These are phyloP conservation scores for Carex cristatella DNA, from an alignment of 176 grass and related monocot species.

Conservation along the genomic window DNA sequence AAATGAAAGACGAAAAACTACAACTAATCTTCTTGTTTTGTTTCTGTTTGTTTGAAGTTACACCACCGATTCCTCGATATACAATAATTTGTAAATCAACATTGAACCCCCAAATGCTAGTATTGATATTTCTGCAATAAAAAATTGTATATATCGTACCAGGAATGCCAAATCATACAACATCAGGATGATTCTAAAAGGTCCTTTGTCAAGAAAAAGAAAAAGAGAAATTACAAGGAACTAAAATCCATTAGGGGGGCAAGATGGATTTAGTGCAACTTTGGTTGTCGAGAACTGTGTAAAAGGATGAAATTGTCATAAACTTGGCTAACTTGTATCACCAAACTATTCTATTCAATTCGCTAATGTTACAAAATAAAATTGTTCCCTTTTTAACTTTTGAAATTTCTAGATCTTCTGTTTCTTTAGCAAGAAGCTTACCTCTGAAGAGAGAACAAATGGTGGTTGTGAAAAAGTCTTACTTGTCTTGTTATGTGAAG, in stretches of 20 bases:
- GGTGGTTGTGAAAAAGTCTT: not conserved
- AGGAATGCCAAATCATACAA: not conserved
- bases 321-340: not conserved
- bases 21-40: not conserved
- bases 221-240: not conserved
- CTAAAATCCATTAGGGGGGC: not conserved
- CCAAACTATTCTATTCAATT: not conserved
- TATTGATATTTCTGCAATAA: not conserved
- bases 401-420: not conserved
- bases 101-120: not conserved
- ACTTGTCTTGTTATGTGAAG: constrained; percentile 53
- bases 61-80: not conserved
- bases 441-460: not conserved
- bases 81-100: not conserved
- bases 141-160: not conserved
- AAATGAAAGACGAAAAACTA: not conserved
- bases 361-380: not conserved
- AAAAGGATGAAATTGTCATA: not conserved
- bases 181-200: not conserved
- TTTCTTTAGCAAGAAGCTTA: not conserved
- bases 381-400: not conserved
- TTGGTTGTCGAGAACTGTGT: not conserved
- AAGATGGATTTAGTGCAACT: not conserved
- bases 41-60: not conserved
- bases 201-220: not conserved